Conservation (phyloP, 1,284 basidiomycete species). For the Ganoderma meredithae region DNA sequence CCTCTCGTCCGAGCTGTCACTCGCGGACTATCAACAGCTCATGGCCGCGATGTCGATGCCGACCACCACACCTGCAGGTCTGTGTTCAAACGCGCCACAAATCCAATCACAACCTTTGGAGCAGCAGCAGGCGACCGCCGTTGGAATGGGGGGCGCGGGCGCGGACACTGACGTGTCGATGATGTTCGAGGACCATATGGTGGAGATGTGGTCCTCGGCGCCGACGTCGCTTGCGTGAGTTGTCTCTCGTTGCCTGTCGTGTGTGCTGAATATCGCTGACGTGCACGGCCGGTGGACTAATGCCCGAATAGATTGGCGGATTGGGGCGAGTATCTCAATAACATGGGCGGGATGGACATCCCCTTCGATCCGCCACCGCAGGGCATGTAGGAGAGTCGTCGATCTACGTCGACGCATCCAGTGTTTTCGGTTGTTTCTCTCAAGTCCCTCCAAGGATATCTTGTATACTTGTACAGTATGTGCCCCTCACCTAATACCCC, state of each 20-base stretch:
- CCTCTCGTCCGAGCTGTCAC: not conserved
- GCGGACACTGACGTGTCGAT: slow-evolving; percentile 11
- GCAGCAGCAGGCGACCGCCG: not conserved
- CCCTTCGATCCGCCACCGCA: not conserved
- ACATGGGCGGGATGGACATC: slow-evolving; percentile 16
- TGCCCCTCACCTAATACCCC: too few relatives aligned
- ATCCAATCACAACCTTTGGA: not conserved
- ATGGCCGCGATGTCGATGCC: slow-evolving; percentile 14
- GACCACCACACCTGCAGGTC: not conserved
- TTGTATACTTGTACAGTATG: too few relatives aligned
- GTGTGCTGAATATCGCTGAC: not conserved
- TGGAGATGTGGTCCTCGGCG: slow-evolving; percentile 21
- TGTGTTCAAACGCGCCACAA: not conserved
- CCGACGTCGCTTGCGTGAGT: slow-evolving; percentile 20
- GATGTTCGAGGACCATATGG: slow-evolving; percentile 21
- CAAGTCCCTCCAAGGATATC: too few relatives aligned
- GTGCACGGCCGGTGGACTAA: not conserved
- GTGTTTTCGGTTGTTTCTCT: too few relatives aligned
- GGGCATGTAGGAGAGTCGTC: not conserved
- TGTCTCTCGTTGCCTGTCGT: not conserved
- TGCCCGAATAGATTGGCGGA: slow-evolving; percentile 19
- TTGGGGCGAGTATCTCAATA: slow-evolving; percentile 26
- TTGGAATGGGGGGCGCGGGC: too few relatives aligned
- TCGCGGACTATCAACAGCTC: slow-evolving; percentile 17
- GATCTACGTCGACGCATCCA: not conserved